Evolutionary conservation across 2,329 filamentous ascomycete species (phyloP), one percentile per base, ranked within the genome.

Genomic region (Curvularia verruculosa): DNA sequence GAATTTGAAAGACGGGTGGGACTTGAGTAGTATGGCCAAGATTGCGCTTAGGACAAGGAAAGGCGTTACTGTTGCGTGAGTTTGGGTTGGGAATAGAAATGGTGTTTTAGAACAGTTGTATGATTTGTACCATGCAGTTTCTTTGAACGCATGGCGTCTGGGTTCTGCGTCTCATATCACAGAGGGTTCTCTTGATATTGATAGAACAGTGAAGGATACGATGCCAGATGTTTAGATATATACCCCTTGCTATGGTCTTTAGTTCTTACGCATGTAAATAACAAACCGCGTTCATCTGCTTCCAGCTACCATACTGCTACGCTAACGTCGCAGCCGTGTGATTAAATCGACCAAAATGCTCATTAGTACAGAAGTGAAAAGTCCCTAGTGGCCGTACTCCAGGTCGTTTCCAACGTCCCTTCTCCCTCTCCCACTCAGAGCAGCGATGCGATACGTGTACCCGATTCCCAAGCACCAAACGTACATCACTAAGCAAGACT

Each of bases 21-120:
- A 83, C 61, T 79, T 83, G 61, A 70, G 67, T 21, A 71, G 70
- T 18, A 64, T 81, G 59, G 73, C 72, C 7, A 64, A 71, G 24
- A 49, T 71, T 36, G 75, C 75, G 28, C 53, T 78, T 58, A 56
- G 64, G 40, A 59, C 72, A 24, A 77, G 65, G 41, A 65, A 66
- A 28, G 57, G 56, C n/a, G 50, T 65, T 51, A 56, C 47, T 41
- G 67, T 63, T 54, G 57, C 61, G 13, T 70, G 44, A 60, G 29
- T 10, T 12, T n/a, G n/a, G 29, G 36, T 26, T n/a, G 15, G 5
- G 34, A 36, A 36, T 5, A 18, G 8, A 18, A 36, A 15, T n/a
- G 15, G 34, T 6, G 34, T n/a, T 36, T 13, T 9, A 36, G 12
- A 8, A n/a, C 15, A 36, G n/a, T 18, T 9, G 13, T 36, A 13